Percentiles rank a stretch among this genome's conserved stretches.
phyloP scores from a whole-genome alignment of 2,329 filamentous ascomycete genomes.

The Nigrospora osmanthi region DNA sequence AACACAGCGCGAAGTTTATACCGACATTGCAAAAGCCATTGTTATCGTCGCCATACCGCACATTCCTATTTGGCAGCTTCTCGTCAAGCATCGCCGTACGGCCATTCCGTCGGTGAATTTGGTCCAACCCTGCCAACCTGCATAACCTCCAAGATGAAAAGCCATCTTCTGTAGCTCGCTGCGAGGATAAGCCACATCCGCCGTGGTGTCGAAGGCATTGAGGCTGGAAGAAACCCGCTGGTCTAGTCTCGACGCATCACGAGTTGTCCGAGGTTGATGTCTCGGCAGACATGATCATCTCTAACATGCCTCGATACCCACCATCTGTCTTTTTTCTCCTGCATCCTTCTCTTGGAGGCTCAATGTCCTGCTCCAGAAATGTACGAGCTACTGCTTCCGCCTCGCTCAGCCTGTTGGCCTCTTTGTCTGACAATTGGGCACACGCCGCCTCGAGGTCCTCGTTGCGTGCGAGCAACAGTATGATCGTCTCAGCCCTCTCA shows the following conservation, averaged over 20 bases:
- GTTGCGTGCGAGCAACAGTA: slow-evolving; percentile 58
- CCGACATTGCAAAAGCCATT: too few species aligned
- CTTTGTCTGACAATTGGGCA: slow-evolving; percentile 54
- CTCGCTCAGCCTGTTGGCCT: slow-evolving; percentile 57
- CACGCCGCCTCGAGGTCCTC: slow-evolving; percentile 72
- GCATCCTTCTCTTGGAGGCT: slow-evolving; percentile 4
- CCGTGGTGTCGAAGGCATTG: too few species aligned
- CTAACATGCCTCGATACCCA: slow-evolving; percentile 16
- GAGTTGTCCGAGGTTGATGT: neutral
- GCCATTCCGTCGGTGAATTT: too few species aligned
- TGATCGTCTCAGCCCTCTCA: slow-evolving; percentile 66
- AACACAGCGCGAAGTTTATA: too few species aligned
- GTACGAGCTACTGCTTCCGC: slow-evolving; percentile 55
- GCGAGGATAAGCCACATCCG: too few species aligned
- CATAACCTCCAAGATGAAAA: too few species aligned
- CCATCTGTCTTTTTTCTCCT: slow-evolving; percentile 3
- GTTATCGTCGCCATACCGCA: too few species aligned
- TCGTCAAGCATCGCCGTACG: too few species aligned
- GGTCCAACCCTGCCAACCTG: too few species aligned
- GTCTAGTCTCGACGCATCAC: neutral
- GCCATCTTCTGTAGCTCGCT: too few species aligned
- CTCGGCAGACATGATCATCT: slow-evolving; percentile 10
- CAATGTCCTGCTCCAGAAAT: slow-evolving; percentile 44
- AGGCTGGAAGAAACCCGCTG: too few species aligned
- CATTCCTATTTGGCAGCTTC: too few species aligned